Conservation (phyloP, 768 basidiomycete genomes). For the Lyophyllum shimeji region DNA sequence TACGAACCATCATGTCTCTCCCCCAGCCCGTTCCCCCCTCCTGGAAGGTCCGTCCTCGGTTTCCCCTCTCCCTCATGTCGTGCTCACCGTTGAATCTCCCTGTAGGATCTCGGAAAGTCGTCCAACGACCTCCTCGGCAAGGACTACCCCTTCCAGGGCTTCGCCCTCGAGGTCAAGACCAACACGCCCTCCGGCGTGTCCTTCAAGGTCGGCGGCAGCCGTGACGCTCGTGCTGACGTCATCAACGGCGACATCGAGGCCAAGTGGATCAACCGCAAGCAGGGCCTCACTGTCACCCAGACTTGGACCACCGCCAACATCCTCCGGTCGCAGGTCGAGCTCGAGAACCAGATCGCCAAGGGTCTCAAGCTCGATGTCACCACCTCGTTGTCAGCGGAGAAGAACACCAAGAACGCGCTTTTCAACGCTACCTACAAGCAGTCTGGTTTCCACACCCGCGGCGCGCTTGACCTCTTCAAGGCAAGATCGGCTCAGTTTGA, state of each 20-base stretch:
- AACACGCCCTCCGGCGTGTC: slow-evolving; percentile 84
- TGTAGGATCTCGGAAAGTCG: slow-evolving; percentile 93
- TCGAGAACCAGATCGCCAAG: slow-evolving; percentile 96
- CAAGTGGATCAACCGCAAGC: slow-evolving; percentile 89
- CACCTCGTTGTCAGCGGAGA: slow-evolving; percentile 83
- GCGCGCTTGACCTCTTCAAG: slow-evolving; percentile 91
- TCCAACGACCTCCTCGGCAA: slow-evolving; percentile 91
- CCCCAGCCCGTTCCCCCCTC: slow-evolving; percentile 96
- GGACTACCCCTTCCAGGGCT: slow-evolving; percentile 84
- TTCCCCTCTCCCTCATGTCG: neutral
- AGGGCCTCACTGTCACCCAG: slow-evolving; percentile 93
- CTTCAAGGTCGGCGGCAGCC: slow-evolving; percentile 90
- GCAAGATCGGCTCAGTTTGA: slow-evolving; percentile 44
- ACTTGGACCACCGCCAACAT: slow-evolving; percentile 94
- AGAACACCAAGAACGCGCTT: slow-evolving; percentile 81
- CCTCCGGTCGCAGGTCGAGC: slow-evolving; percentile 88
- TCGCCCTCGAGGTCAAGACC: slow-evolving; percentile 83
- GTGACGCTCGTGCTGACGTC: slow-evolving; percentile 66
- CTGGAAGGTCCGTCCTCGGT: slow-evolving; percentile 70
- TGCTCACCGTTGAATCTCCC: slow-evolving; percentile 13
- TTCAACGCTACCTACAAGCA: slow-evolving; percentile 92
- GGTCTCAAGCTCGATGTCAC: slow-evolving; percentile 94
- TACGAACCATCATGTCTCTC: slow-evolving; percentile 65
- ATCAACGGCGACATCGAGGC: slow-evolving; percentile 94
- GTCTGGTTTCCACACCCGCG: slow-evolving; percentile 90